These are phyloP conservation scores for Nakaseomyces sp. DNA, from an alignment of 1,139 yeast species.

Conservation along the genomic window DNA sequence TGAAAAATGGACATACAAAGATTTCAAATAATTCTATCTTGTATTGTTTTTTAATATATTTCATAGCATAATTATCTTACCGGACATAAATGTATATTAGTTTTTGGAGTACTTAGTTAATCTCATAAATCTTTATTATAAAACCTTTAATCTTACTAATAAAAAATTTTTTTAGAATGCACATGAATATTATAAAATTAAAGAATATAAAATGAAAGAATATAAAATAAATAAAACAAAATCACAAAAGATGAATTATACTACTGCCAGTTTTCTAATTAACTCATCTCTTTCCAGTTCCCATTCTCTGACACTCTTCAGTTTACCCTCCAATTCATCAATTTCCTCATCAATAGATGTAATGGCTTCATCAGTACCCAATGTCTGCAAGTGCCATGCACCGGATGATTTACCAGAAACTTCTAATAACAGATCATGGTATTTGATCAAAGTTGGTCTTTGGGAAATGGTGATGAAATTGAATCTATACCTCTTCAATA, in stretches of 20 bases:
- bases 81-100: background rate
- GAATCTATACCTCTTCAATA: slow-evolving; percentile 59
- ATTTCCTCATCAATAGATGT: slow-evolving; percentile 60
- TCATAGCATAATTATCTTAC: slow-evolving; percentile 4
- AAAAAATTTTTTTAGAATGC: background rate
- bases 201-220: background rate
- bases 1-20: slow-evolving; percentile 90
- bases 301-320: slow-evolving; percentile 46
- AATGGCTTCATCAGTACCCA: slow-evolving; percentile 54
- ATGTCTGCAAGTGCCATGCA: slow-evolving; percentile 40
- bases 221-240: too few relatives aligned
- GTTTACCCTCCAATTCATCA: slow-evolving; percentile 46
- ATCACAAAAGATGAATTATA: slow-evolving; percentile 8
- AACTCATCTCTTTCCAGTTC: slow-evolving; percentile 39
- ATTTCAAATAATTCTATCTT: slow-evolving; percentile 46
- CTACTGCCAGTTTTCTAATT: slow-evolving; percentile 18
- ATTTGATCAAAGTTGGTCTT: slow-evolving; percentile 75
- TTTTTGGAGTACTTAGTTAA: background rate
- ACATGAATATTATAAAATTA: background rate
- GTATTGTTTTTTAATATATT: background rate
- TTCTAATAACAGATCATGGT: slow-evolving; percentile 69
- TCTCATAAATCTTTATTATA: too few relatives aligned
- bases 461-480: slow-evolving; percentile 80
- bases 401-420: slow-evolving; percentile 42
- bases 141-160: background rate